A percentile compares a stretch with the other conserved stretches of the same genome.
Conservation (phyloP, 2,329 filamentous ascomycete genomes). For the Magnaporthales sp. region DNA sequence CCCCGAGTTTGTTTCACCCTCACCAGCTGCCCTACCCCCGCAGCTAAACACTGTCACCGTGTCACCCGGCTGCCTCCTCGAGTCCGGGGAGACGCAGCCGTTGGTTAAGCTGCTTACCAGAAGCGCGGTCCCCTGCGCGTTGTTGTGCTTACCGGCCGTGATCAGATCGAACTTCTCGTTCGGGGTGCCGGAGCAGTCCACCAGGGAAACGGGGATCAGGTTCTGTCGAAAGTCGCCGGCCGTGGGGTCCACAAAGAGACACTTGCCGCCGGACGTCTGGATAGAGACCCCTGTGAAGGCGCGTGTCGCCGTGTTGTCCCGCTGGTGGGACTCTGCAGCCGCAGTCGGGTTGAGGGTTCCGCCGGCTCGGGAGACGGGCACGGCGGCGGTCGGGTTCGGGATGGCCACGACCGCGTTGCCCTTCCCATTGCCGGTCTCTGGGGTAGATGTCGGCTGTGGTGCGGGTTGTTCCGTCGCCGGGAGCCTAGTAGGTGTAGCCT, state of each 20-base stretch:
- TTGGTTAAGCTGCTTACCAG: constrained; percentile 40
- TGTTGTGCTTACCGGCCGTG: constrained; percentile 39
- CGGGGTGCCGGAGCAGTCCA: constrained; percentile 32
- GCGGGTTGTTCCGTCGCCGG: constrained; percentile 3
- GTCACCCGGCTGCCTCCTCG: constrained; percentile 31
- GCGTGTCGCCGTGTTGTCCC: constrained; percentile 36
- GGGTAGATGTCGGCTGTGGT: not conserved
- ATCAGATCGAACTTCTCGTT: constrained; percentile 44
- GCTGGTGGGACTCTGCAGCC: constrained; percentile 37
- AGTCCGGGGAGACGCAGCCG: constrained; percentile 43
- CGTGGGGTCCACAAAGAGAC: constrained; percentile 41
- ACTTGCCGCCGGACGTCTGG: constrained; percentile 37
- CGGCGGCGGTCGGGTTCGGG: constrained; percentile 30
- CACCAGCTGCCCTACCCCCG: constrained; percentile 39
- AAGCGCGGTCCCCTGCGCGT: constrained; percentile 30
- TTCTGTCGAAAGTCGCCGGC: constrained; percentile 47
- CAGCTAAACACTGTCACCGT: constrained; percentile 43
- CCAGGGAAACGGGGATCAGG: constrained; percentile 38
- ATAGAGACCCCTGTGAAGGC: constrained; percentile 36
- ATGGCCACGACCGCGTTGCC: constrained; percentile 17
- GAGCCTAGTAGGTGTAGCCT: not conserved
- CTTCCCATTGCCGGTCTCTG: not conserved
- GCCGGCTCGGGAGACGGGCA: constrained; percentile 42
- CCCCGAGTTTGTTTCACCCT: constrained; percentile 34
- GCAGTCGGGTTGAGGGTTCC: constrained; percentile 38